These are phyloP conservation scores for Phylloporus gajari DNA, from an alignment of 1,284 basidiomycete species.

Conservation along the genomic window DNA sequence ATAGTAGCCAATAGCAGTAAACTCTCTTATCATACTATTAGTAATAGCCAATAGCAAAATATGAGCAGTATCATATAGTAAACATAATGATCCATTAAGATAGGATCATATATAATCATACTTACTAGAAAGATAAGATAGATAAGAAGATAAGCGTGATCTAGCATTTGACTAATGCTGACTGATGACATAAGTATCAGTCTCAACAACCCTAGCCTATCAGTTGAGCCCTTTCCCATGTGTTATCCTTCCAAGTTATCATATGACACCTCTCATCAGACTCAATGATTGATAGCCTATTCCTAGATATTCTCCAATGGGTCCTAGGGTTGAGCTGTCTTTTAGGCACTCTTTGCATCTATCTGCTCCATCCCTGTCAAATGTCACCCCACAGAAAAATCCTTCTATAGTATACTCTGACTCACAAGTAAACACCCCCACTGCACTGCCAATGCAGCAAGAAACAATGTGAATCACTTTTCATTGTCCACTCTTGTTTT, in stretches of 20 bases:
- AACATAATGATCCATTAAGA: too few species aligned
- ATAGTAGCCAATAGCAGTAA: too few species aligned
- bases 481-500: background rate
- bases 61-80: too few species aligned
- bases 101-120: too few species aligned
- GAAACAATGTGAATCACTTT: constrained; percentile 53
- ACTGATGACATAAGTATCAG: too few species aligned
- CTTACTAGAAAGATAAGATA: too few species aligned
- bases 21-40: too few species aligned
- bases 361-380: constrained; percentile 8
- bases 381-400: constrained; percentile 32
- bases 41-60: too few species aligned
- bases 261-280: constrained; percentile 8
- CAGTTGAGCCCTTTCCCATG: constrained; percentile 11
- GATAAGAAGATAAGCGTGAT: too few species aligned
- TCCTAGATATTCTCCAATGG: constrained; percentile 12
- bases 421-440: constrained; percentile 14
- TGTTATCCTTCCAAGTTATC: constrained; percentile 12
- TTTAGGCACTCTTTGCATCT: constrained; percentile 15
- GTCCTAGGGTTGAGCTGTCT: constrained; percentile 12
- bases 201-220: constrained; percentile 18
- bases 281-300: constrained; percentile 14
- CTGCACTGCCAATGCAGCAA: constrained; percentile 16
- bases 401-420: constrained; percentile 59
- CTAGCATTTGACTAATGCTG: too few species aligned